These are phyloP conservation scores for Boletus edulis DNA, from an alignment of 768 basidiomycete species.

Conservation along the genomic window DNA sequence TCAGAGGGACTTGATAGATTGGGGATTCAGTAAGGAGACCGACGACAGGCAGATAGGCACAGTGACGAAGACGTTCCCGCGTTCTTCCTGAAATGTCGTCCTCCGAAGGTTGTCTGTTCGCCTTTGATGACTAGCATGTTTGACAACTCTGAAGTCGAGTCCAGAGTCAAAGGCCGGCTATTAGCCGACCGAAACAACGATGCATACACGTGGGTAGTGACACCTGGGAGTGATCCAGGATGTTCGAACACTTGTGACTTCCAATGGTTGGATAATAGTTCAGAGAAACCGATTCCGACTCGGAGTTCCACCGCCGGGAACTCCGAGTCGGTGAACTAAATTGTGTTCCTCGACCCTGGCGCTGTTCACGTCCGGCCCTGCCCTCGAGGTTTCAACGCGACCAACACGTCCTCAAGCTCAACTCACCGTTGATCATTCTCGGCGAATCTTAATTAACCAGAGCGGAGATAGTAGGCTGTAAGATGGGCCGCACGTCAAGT, in stretches of 20 bases:
- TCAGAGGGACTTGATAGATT: background rate
- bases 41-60: too few species aligned
- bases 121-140: background rate
- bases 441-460: background rate
- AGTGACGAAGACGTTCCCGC: background rate
- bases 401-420: background rate
- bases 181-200: too few species aligned
- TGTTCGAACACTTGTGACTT: too few species aligned
- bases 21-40: background rate
- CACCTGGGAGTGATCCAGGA: background rate
- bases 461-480: background rate
- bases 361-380: too few species aligned
- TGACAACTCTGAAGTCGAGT: background rate
- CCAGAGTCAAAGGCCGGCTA: background rate
- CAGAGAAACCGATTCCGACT: too few species aligned
- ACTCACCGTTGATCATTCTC: background rate
- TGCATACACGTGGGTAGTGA: too few species aligned
- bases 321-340: background rate
- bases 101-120: background rate
- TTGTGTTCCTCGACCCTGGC: background rate
- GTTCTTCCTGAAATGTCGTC: background rate
- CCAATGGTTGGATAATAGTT: background rate
- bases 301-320: too few species aligned
- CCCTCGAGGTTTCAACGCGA: constrained; percentile 8
- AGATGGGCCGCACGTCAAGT: background rate